Evolutionary conservation across 768 basidiomycete genomes (phyloP).

Genomic region (Serendipita vermifera): DNA sequence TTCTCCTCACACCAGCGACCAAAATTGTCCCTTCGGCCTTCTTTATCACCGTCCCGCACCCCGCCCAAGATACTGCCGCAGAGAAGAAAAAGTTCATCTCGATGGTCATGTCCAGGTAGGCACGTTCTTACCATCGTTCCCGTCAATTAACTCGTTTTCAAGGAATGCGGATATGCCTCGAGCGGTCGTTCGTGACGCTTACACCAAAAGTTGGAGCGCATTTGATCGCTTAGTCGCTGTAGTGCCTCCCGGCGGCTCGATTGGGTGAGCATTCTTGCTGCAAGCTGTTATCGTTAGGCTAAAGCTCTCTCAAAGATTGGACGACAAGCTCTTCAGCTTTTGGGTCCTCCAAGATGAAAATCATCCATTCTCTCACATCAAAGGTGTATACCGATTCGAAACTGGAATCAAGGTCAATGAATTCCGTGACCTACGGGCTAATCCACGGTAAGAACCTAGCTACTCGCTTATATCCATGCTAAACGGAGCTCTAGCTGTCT

Average conservation of each 20-base stretch:
- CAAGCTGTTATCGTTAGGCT: neutral
- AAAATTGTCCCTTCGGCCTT: conserved; percentile 7
- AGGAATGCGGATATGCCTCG: conserved; percentile 79
- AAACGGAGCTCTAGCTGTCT: conserved; percentile 43
- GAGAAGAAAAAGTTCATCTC: conserved; percentile 67
- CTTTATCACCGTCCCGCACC: conserved; percentile 42
- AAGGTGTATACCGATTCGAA: conserved; percentile 80
- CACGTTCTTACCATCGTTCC: conserved; percentile 1
- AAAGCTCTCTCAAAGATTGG: conserved; percentile 38
- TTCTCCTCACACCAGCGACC: conserved; percentile 58
- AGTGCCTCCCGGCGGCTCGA: conserved; percentile 81
- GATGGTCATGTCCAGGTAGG: conserved; percentile 55
- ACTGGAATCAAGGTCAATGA: conserved; percentile 79
- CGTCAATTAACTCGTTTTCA: no score
- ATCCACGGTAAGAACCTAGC: conserved; percentile 41
- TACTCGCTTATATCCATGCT: neutral
- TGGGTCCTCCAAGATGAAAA: conserved; percentile 74
- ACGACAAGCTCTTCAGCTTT: conserved; percentile 84
- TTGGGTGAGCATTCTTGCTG: conserved; percentile 42
- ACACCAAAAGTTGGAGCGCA: conserved; percentile 86
- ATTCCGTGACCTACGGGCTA: conserved; percentile 78
- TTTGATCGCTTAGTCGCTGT: conserved; percentile 81
- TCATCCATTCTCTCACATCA: conserved; percentile 62
- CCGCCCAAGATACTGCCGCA: conserved; percentile 51
- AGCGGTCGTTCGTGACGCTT: conserved; percentile 77